Percentiles rank a stretch among this genome's conserved stretches.
These are phyloP conservation scores for Cordyceps fumosorosea DNA, from an alignment of 2,329 filamentous ascomycete genomes.

Conservation along the genomic window DNA sequence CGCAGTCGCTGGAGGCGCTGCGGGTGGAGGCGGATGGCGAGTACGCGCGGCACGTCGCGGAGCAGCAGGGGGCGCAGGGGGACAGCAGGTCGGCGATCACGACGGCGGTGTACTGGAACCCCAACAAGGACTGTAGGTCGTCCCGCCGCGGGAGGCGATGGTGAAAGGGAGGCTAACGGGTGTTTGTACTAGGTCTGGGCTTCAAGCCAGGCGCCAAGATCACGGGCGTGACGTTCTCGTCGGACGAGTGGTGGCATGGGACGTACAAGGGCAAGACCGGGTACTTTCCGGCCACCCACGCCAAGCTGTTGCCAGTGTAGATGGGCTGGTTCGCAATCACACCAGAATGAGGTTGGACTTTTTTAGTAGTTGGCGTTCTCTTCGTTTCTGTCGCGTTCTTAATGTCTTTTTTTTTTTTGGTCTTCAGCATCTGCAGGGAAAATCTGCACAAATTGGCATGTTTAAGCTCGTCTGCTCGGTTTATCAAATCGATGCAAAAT, in stretches of 20 bases:
- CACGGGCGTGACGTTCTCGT: background rate
- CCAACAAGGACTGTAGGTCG: slow-evolving; percentile 4
- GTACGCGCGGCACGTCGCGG: slow-evolving; percentile 37
- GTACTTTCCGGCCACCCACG: background rate
- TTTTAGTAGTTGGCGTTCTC: no score
- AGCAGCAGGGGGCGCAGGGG: background rate
- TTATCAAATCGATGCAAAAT: background rate
- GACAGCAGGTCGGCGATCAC: background rate
- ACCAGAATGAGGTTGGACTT: background rate
- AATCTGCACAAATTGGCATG: background rate
- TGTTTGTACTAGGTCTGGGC: background rate
- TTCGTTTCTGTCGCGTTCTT: background rate
- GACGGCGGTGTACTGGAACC: background rate
- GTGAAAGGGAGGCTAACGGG: background rate
- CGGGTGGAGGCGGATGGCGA: slow-evolving; percentile 41
- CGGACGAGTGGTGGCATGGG: slow-evolving; percentile 5
- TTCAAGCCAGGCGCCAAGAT: slow-evolving; percentile 1
- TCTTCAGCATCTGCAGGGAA: background rate
- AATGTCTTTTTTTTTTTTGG: background rate
- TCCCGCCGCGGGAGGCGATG: background rate
- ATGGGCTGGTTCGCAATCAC: background rate
- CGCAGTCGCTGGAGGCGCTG: slow-evolving; percentile 30
- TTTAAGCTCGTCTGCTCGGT: background rate
- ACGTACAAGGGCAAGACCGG: slow-evolving; percentile 5
- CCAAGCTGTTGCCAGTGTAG: background rate